Percentiles rank a stretch among this genome's conserved stretches.
Evolutionary conservation across 2,329 filamentous ascomycete species (phyloP).

Genomic region (Tolypocladium guangdongense): DNA sequence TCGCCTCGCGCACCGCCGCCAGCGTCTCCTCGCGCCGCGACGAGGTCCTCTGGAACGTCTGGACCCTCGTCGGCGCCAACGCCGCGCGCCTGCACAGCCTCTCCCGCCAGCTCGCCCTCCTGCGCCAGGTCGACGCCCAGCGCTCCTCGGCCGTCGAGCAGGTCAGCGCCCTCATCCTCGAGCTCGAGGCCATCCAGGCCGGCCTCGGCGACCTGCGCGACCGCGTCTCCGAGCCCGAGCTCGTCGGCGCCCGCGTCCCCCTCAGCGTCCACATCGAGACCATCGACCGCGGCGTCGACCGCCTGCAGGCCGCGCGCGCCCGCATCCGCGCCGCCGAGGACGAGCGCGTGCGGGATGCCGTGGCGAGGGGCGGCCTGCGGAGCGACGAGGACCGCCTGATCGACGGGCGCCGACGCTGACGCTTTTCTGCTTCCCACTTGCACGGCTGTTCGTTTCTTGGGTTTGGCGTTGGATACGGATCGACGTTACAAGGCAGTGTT

Average conservation of each 20-base stretch:
- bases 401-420: conserved; percentile 17
- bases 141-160: conserved; percentile 55
- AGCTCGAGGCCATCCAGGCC: conserved; percentile 61
- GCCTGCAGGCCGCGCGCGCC: conserved; percentile 53
- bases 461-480: background rate
- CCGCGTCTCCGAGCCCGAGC: conserved; percentile 54
- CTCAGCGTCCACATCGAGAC: conserved; percentile 65
- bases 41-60: conserved; percentile 58
- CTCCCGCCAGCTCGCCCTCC: conserved; percentile 50
- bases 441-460: background rate
- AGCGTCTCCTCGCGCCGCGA: conserved; percentile 48
- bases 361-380: conserved; percentile 33
- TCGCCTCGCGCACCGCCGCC: conserved; percentile 53
- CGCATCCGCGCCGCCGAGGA: conserved; percentile 48
- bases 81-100: conserved; percentile 47
- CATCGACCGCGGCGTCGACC: conserved; percentile 61
- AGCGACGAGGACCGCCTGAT: conserved; percentile 31
- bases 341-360: conserved; percentile 41
- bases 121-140: conserved; percentile 56
- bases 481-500: background rate
- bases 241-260: conserved; percentile 41
- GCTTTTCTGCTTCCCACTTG: background rate
- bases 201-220: conserved; percentile 63
- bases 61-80: conserved; percentile 67
- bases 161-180: conserved; percentile 58